A percentile compares a stretch with the other conserved stretches of the same genome.
Evolutionary conservation across 2,329 filamentous ascomycete species (phyloP).

Genomic region (Thelonectria discophora): DNA sequence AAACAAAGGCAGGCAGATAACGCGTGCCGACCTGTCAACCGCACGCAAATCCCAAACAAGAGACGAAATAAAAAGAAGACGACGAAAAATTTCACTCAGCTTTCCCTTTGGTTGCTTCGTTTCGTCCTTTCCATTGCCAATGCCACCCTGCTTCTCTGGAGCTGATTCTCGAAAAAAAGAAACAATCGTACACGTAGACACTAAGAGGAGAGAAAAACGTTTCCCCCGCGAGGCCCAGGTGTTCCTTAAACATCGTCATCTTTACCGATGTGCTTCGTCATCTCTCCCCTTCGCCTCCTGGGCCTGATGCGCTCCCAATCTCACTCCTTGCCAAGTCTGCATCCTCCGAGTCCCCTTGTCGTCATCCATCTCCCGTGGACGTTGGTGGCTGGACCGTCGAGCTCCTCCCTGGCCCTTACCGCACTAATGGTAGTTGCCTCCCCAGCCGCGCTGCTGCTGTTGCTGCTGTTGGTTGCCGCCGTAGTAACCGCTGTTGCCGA

Average conservation of each 20-base stretch:
- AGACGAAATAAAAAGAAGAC: conserved; percentile 34
- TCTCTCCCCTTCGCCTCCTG: conserved; percentile 15
- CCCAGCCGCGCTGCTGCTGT: conserved; percentile 64
- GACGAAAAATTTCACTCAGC: conserved; percentile 3
- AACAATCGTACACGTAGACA: conserved; percentile 52
- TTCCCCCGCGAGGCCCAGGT: conserved; percentile 38
- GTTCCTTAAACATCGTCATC: conserved; percentile 45
- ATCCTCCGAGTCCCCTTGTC: conserved; percentile 1
- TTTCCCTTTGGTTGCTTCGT: not conserved
- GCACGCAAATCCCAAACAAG: conserved; percentile 36
- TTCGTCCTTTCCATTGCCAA: conserved; percentile 27
- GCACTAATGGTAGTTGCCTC: conserved; percentile 65
- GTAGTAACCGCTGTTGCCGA: conserved; percentile 59
- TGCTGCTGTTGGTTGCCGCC: conserved; percentile 49
- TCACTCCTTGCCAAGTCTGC: conserved; percentile 8
- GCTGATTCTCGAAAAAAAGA: conserved; percentile 45
- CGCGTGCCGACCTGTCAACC: conserved; percentile 27
- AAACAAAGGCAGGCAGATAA: conserved; percentile 31
- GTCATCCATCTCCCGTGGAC: conserved; percentile 8
- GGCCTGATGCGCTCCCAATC: conserved; percentile 5
- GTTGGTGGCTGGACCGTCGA: conserved; percentile 24
- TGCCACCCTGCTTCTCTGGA: conserved; percentile 46
- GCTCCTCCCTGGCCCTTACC: conserved; percentile 44
- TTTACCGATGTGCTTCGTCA: conserved; percentile 41
- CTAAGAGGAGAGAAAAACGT: conserved; percentile 40